phyloP scores from a whole-genome alignment of 2,329 filamentous ascomycete species.

The Penicillium digitatum region DNA sequence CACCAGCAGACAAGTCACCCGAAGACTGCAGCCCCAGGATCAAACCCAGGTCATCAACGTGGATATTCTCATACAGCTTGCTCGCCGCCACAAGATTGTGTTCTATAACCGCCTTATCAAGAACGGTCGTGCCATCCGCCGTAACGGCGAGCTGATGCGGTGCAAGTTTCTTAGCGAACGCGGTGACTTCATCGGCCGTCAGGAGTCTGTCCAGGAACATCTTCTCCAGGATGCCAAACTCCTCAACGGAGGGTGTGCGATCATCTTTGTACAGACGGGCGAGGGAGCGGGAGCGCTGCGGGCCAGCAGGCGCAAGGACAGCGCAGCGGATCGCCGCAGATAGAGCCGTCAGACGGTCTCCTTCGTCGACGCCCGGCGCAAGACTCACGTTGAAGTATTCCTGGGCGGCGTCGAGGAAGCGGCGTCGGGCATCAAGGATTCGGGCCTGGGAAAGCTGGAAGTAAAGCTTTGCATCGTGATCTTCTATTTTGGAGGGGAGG shows the following conservation, averaged over 20 bases:
- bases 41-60: constrained; percentile 67
- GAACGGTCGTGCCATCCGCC: constrained; percentile 84
- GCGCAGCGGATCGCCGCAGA: constrained; percentile 86
- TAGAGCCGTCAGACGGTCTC: constrained; percentile 79
- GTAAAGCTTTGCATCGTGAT: constrained; percentile 71
- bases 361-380: constrained; percentile 72
- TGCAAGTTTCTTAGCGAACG: constrained; percentile 74
- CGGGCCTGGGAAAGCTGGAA: constrained; percentile 90
- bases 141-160: constrained; percentile 89
- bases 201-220: constrained; percentile 92
- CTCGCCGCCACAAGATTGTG: constrained; percentile 90
- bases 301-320: constrained; percentile 86
- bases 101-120: constrained; percentile 90
- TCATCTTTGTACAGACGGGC: constrained; percentile 92
- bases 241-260: constrained; percentile 66
- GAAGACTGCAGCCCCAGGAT: constrained; percentile 67
- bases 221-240: constrained; percentile 90
- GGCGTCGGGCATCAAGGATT: constrained; percentile 83
- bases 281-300: constrained; percentile 72
- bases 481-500: constrained; percentile 70
- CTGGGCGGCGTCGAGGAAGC: constrained; percentile 81
- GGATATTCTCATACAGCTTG: constrained; percentile 72
- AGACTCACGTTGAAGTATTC: constrained; percentile 86
- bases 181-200: constrained; percentile 72
- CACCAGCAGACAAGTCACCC: constrained; percentile 49